These are phyloP conservation scores for Lojkania enalia DNA, from an alignment of 2,329 filamentous ascomycete genomes.

Conservation along the genomic window DNA sequence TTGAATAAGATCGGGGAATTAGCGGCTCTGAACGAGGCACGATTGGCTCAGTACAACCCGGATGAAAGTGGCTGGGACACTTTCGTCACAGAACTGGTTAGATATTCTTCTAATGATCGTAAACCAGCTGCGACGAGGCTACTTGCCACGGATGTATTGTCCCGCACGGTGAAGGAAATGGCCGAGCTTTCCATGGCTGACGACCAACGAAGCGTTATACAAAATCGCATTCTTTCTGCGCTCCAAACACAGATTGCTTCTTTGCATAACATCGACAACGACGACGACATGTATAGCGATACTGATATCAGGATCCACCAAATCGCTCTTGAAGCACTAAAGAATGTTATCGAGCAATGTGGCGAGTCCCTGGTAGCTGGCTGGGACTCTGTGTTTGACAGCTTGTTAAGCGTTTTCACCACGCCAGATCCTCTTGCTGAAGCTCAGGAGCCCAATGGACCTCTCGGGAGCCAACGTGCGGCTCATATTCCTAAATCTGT, in stretches of 20 bases:
- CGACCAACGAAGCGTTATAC: conserved; percentile 56
- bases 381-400: conserved; percentile 83
- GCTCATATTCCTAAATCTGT: conserved; percentile 11
- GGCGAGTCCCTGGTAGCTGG: conserved; percentile 81
- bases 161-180: conserved; percentile 52
- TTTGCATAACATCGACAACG: conserved; percentile 59
- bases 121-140: conserved; percentile 51
- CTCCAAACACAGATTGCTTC: conserved; percentile 64
- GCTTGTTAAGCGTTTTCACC: conserved; percentile 78
- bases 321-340: conserved; percentile 76
- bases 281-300: conserved; percentile 61
- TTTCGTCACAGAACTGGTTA: conserved; percentile 60
- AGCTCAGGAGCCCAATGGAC: too few relatives aligned
- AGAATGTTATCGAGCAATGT: conserved; percentile 81
- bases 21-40: conserved; percentile 51
- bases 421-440: too few relatives aligned
- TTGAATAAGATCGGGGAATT: conserved; percentile 54
- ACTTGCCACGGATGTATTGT: conserved; percentile 55
- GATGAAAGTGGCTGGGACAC: conserved; percentile 75
- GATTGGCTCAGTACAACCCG: conserved; percentile 69
- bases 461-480: too few relatives aligned
- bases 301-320: conserved; percentile 80
- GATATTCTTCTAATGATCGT: conserved; percentile 47
- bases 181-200: conserved; percentile 57
- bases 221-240: conserved; percentile 71